phyloP scores from a whole-genome alignment of 768 basidiomycete species.

The Hydnum rufescens region DNA sequence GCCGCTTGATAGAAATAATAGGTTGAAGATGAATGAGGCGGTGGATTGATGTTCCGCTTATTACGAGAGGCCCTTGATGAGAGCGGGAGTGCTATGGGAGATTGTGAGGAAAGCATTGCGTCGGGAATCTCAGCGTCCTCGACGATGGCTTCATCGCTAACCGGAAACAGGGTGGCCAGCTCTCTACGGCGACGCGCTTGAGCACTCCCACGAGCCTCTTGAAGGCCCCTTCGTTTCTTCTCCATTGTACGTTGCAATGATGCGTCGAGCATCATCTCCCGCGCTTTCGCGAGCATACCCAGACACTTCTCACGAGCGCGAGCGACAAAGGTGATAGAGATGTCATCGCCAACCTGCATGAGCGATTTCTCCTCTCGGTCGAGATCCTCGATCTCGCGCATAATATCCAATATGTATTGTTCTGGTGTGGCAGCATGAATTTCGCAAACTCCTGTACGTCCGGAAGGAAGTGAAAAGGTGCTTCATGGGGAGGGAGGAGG shows the following conservation, averaged over 20 bases:
- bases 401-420: slow-evolving; percentile 58
- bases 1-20: slow-evolving; percentile 95
- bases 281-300: slow-evolving; percentile 62
- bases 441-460: slow-evolving; percentile 75
- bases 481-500: slow-evolving; percentile 72
- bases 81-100: slow-evolving; percentile 4
- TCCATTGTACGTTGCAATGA: background rate
- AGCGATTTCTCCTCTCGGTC: slow-evolving; percentile 47
- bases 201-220: slow-evolving; percentile 42
- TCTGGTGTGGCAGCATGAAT: slow-evolving; percentile 88
- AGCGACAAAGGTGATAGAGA: slow-evolving; percentile 64
- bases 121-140: slow-evolving; percentile 12
- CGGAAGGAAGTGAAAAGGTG: slow-evolving; percentile 90
- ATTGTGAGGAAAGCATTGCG: background rate
- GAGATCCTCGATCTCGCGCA: slow-evolving; percentile 52
- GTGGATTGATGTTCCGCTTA: slow-evolving; percentile 57
- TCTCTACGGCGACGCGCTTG: slow-evolving; percentile 15
- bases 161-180: slow-evolving; percentile 1
- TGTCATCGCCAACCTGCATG: slow-evolving; percentile 45
- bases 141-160: slow-evolving; percentile 25
- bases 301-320: slow-evolving; percentile 55
- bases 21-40: slow-evolving; percentile 68
- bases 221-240: slow-evolving; percentile 19
- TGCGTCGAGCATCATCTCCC: slow-evolving; percentile 48
- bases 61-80: background rate